Evolutionary conservation across 768 basidiomycete species (phyloP), one percentile per base, ranked within the genome.

Genomic region (Pleurotus cornucopiae): DNA sequence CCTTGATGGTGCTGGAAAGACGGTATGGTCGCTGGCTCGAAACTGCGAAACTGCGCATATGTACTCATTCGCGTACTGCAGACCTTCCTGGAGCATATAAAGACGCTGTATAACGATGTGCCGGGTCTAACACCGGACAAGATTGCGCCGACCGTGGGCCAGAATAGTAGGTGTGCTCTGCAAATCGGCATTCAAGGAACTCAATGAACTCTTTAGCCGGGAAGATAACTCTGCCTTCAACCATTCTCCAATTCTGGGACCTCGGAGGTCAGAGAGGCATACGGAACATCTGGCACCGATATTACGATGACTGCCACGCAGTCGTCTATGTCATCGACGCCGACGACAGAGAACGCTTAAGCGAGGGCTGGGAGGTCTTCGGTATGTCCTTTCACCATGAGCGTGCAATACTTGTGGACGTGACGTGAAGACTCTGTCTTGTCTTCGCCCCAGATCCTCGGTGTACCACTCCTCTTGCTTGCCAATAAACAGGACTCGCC

Each of bases 281-380:
- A 40, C 81, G 96, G 25, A 88, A 85, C 37, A 96, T 99, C 61
- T 98, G 96, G 95, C 85, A 88, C 57, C 78, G 83, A 55, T 99
- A 99, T 71, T 98, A 96, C 68, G 89, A 92, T 55, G 94, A 98
- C 67, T 97, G 94, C 61, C 96, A 99, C 69, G 96, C 95, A 6
- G 92, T 98, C 45, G 93, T 90, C 40, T 99, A 91, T 63, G 89
- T 98, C 51, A 84, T 99, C 52, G 97, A 99, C 68, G 93, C 94
- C 6, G 83, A 89, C 60, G 96, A 99, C 75, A 75, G 86, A 34
- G 93, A 92, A 64, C 76, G 96, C 39, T 75, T 98, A 23, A 82
- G 86, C 47, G 97, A 98, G 76, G 92, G 93, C 13, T 98, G 96
- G 96, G 90, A 93, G 60, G 95, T 94, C 6, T 98, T 99, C 63